These are phyloP conservation scores for Exidia glandulosa DNA, from an alignment of 768 basidiomycete species.

Conservation along the genomic window DNA sequence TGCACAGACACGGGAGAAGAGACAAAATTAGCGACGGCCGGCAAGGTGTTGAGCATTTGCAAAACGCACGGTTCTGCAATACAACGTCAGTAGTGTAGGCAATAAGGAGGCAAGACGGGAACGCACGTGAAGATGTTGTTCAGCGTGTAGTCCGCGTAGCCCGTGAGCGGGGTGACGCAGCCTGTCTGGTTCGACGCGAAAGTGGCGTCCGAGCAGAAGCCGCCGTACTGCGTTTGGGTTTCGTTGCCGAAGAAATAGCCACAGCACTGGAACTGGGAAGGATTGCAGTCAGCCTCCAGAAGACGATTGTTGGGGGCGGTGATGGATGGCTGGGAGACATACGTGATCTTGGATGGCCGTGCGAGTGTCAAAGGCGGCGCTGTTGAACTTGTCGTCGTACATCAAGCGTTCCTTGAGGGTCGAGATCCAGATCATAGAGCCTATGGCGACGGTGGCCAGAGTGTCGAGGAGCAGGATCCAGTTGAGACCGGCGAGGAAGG, in stretches of 20 bases:
- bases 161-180: constrained; percentile 63
- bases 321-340: constrained; percentile 10
- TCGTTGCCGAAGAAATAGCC: constrained; percentile 61
- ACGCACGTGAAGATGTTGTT: constrained; percentile 79
- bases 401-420: constrained; percentile 62
- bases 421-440: constrained; percentile 71
- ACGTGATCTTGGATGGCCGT: constrained; percentile 66
- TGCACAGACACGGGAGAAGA: constrained; percentile 14
- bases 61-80: no score
- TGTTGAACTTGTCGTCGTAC: constrained; percentile 49
- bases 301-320: not conserved
- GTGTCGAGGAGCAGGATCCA: constrained; percentile 59
- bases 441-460: constrained; percentile 48
- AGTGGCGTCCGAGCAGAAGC: constrained; percentile 42
- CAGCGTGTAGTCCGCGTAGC: constrained; percentile 57
- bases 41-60: not conserved
- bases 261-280: constrained; percentile 64
- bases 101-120: not conserved
- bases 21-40: not conserved
- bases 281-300: constrained; percentile 1
- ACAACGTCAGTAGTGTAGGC: no score
- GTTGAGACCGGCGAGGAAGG: constrained; percentile 66
- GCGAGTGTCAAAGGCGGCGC: constrained; percentile 33
- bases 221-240: constrained; percentile 49
- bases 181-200: constrained; percentile 36